These are phyloP conservation scores for Candida awuae DNA, from an alignment of 805 yeast genomes.

Conservation along the genomic window DNA sequence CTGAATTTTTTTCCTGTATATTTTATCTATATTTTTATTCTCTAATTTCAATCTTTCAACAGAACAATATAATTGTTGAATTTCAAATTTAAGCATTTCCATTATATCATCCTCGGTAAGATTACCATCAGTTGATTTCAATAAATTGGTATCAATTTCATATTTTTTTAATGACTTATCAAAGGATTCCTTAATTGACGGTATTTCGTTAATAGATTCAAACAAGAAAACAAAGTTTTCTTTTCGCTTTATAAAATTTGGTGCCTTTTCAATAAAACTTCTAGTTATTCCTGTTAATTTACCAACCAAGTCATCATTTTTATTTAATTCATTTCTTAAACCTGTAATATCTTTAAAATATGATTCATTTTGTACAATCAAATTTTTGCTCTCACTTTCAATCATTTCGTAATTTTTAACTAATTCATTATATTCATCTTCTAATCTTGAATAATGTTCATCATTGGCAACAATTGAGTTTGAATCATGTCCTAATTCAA, in stretches of 20 bases:
- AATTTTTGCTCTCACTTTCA: conserved; percentile 11
- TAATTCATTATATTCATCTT: conserved; percentile 9
- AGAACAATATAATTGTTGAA: conserved; percentile 18
- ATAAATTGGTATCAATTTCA: too few relatives aligned
- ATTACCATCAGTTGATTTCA: conserved; percentile 13
- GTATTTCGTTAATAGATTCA: conserved; percentile 4
- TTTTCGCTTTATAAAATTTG: conserved; percentile 8
- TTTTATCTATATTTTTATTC: conserved; percentile 19
- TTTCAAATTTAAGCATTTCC: conserved; percentile 25
- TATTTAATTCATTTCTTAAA: conserved; percentile 6
- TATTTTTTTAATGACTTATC: conserved; percentile 5
- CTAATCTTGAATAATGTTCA: conserved; percentile 12
- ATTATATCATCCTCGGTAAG: conserved; percentile 23
- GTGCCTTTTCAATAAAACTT: conserved; percentile 10
- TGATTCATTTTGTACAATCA: conserved; percentile 9
- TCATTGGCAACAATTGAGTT: conserved; percentile 8
- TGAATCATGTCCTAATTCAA: conserved; percentile 14
- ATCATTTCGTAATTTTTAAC: conserved; percentile 1
- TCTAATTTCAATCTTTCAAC: conserved; percentile 17
- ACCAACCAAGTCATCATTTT: conserved; percentile 2
- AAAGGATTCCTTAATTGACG: conserved; percentile 6
- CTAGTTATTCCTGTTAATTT: conserved; percentile 4
- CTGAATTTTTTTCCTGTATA: conserved; percentile 17
- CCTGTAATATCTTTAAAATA: conserved; percentile 9
- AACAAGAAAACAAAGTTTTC: conserved; percentile 5